phyloP scores from a whole-genome alignment of 2,329 filamentous ascomycete species.

The Trichoderma sp. region DNA sequence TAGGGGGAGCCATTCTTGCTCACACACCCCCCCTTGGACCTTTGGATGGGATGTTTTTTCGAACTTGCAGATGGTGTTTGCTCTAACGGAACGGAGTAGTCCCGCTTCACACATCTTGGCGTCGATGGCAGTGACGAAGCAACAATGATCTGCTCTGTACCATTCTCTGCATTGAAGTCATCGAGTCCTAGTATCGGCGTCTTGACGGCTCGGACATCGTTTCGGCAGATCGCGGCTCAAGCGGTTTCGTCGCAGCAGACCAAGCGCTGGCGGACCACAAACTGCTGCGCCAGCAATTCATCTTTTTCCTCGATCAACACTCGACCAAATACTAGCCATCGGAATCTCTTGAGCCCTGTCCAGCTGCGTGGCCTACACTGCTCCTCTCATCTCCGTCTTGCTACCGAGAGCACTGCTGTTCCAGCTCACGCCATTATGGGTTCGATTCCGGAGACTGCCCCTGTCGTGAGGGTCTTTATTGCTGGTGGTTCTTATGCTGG shows the following conservation, averaged over 20 bases:
- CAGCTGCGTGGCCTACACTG: neutral
- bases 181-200: neutral
- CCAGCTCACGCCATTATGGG: slow-evolving; percentile 29
- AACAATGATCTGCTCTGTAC: neutral
- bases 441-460: slow-evolving; percentile 29
- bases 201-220: neutral
- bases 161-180: neutral
- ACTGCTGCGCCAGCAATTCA: neutral
- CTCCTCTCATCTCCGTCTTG: neutral
- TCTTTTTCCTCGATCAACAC: neutral
- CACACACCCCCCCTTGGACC: neutral
- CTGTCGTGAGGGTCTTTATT: slow-evolving; percentile 58
- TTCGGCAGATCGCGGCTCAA: slow-evolving; percentile 11
- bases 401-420: neutral
- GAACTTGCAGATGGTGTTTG: neutral
- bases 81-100: neutral
- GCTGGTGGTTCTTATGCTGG: slow-evolving; percentile 73
- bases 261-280: neutral
- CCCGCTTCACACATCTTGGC: slow-evolving; percentile 6
- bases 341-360: neutral
- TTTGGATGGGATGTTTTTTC: neutral
- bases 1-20: neutral
- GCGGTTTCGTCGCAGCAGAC: neutral
- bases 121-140: neutral
- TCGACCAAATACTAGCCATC: neutral